A percentile compares a stretch with the other conserved stretches of the same genome.
Evolutionary conservation across 306 rosid genomes (phyloP).

Genomic region (Sicyos edulis): DNA sequence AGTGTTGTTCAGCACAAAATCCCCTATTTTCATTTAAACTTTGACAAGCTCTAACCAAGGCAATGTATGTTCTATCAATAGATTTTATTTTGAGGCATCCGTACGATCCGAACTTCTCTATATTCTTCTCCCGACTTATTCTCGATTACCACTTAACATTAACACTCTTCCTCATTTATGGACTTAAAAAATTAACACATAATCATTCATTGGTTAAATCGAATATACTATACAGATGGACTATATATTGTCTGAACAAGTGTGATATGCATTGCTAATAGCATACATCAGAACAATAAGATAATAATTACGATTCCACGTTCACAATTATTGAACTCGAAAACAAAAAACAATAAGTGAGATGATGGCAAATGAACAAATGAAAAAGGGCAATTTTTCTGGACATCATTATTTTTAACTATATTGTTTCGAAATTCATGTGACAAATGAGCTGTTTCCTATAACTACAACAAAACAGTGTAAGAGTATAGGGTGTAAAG

Average conservation of each 20-base stretch:
- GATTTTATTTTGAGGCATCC: slow-evolving; percentile 34
- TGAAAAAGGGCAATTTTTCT: slow-evolving; percentile 24
- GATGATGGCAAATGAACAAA: neutral
- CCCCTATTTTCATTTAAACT: slow-evolving; percentile 39
- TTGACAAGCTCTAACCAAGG: slow-evolving; percentile 36
- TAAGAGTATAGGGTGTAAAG: slow-evolving; percentile 1
- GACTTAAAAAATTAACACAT: too few relatives aligned
- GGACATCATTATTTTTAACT: slow-evolving; percentile 22
- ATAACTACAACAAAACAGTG: neutral
- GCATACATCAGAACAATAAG: too few relatives aligned
- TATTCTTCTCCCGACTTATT: slow-evolving; percentile 19
- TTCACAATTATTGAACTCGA: too few relatives aligned
- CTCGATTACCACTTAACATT: neutral
- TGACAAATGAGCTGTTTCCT: slow-evolving; percentile 17
- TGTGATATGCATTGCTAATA: too few relatives aligned
- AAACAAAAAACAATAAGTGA: too few relatives aligned
- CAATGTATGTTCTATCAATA: slow-evolving; percentile 41
- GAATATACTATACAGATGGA: too few relatives aligned
- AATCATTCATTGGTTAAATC: neutral
- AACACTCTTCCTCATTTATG: too few relatives aligned
- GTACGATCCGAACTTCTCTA: slow-evolving; percentile 40
- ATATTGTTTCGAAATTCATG: slow-evolving; percentile 5
- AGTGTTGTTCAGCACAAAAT: slow-evolving; percentile 36
- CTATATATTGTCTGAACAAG: too few relatives aligned
- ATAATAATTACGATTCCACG: too few relatives aligned